Evolutionary conservation across 805 yeast genomes (phyloP).

Genomic region (Brettanomyces naardenensis): DNA sequence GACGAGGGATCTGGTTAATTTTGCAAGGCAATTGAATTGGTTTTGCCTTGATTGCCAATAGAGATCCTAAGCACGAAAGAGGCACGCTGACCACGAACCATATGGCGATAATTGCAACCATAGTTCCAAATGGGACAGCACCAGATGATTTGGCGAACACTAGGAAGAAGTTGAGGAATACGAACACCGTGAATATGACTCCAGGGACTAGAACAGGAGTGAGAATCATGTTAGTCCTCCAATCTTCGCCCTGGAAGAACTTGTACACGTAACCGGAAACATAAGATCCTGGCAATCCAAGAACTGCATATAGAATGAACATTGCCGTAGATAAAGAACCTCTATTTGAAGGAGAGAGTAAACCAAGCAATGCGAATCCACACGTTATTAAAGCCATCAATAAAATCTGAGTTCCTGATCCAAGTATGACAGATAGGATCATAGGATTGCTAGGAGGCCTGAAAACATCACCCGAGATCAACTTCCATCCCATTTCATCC

Average conservation of each 20-base stretch:
- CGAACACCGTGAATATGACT: conserved; percentile 49
- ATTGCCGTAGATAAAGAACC: conserved; percentile 88
- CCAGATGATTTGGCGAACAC: conserved; percentile 79
- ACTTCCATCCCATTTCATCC: conserved; percentile 96
- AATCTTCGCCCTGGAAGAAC: conserved; percentile 83
- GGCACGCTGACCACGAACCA: conserved; percentile 89
- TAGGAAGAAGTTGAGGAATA: conserved; percentile 75
- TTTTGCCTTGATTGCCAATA: conserved; percentile 59
- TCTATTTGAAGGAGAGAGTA: conserved; percentile 88
- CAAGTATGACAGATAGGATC: conserved; percentile 71
- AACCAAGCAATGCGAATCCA: conserved; percentile 78
- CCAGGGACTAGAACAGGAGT: conserved; percentile 90
- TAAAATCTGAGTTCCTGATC: conserved; percentile 81
- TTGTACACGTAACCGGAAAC: conserved; percentile 82
- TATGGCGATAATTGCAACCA: conserved; percentile 68
- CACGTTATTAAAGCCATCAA: conserved; percentile 69
- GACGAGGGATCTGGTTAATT: conserved; percentile 94
- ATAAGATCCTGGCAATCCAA: conserved; percentile 79
- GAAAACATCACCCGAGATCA: conserved; percentile 92
- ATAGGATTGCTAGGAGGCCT: conserved; percentile 69
- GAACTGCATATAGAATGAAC: conserved; percentile 75
- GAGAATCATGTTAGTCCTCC: conserved; percentile 79
- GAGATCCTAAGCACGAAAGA: conserved; percentile 73
- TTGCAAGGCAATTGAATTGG: conserved; percentile 53
- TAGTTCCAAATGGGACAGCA: conserved; percentile 88